phyloP scores from a whole-genome alignment of 2,329 filamentous ascomycete species.

The Diaporthe ilicicola region DNA sequence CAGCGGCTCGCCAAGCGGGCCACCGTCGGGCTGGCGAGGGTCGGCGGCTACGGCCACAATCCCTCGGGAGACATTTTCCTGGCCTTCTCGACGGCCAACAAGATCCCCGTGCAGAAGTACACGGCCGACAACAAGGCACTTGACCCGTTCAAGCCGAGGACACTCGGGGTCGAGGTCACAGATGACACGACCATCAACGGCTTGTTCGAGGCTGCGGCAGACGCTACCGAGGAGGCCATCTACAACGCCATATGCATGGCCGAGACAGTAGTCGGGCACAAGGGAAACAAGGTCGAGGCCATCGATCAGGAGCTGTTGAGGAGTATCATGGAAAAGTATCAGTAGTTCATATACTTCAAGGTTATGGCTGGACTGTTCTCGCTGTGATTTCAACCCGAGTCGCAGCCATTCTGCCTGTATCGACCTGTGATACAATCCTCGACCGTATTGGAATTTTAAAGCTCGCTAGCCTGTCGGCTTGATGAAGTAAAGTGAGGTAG shows the following conservation, averaged over 20 bases:
- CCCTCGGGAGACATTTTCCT: conserved; percentile 73
- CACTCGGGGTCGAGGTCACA: conserved; percentile 53
- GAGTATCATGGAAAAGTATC: conserved; percentile 54
- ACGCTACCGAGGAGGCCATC: conserved; percentile 72
- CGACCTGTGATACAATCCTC: too few relatives aligned
- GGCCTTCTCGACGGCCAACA: conserved; percentile 70
- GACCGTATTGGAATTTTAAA: too few relatives aligned
- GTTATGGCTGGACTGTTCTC: too few relatives aligned
- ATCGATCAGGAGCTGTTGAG: conserved; percentile 57
- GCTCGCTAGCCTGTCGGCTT: too few relatives aligned
- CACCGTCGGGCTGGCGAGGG: conserved; percentile 66
- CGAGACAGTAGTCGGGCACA: conserved; percentile 64
- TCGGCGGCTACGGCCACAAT: conserved; percentile 69
- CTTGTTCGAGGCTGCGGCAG: conserved; percentile 68
- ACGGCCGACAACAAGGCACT: conserved; percentile 43
- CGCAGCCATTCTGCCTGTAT: too few relatives aligned
- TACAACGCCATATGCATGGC: conserved; percentile 71
- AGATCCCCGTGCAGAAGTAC: conserved; percentile 53
- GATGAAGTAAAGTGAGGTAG: too few relatives aligned
- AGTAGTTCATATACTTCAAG: too few relatives aligned
- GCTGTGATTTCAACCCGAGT: too few relatives aligned
- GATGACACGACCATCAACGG: conserved; percentile 69
- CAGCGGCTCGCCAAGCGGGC: conserved; percentile 46
- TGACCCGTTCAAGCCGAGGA: conserved; percentile 50
- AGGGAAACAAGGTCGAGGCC: conserved; percentile 58